Conservation (phyloP, 2,329 filamentous ascomycete species). For the Colletotrichum liriopes region DNA sequence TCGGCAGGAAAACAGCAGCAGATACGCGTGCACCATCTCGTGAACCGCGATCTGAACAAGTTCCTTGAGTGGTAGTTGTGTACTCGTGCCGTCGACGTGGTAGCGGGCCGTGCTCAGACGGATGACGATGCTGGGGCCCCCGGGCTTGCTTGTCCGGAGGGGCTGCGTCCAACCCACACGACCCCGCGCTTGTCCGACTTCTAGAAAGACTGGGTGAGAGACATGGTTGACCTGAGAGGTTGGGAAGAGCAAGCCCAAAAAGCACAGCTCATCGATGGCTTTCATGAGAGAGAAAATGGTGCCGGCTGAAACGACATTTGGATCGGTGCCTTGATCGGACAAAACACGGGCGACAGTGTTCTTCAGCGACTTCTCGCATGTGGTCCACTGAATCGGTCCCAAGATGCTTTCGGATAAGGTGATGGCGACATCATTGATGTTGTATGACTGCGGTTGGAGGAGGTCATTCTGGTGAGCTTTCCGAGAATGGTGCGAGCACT, state of each 20-base stretch:
- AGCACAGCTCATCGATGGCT: constrained; percentile 34
- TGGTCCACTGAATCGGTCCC: constrained; percentile 26
- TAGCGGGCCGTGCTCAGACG: constrained; percentile 40
- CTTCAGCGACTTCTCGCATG: constrained; percentile 25
- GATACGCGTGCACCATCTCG: constrained; percentile 45
- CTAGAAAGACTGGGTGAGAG: constrained; percentile 33
- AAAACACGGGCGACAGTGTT: constrained; percentile 27
- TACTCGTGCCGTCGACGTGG: constrained; percentile 11
- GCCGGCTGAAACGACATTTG: constrained; percentile 16
- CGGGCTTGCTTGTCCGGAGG: constrained; percentile 24
- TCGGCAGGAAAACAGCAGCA: constrained; percentile 35
- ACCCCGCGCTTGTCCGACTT: constrained; percentile 34
- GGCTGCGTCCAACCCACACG: constrained; percentile 39
- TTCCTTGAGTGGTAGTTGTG: constrained; percentile 46
- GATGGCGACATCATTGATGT: constrained; percentile 38
- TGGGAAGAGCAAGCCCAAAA: constrained; percentile 32
- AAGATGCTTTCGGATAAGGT: constrained; percentile 30
- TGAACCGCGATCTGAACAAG: constrained; percentile 51
- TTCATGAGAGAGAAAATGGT: constrained; percentile 37
- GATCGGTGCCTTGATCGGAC: constrained; percentile 23
- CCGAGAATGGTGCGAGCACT: constrained; percentile 24
- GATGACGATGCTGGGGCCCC: constrained; percentile 35
- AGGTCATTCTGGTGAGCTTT: constrained; percentile 17
- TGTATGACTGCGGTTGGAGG: constrained; percentile 13
- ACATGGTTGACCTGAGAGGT: constrained; percentile 33